These are phyloP conservation scores for Rhodotorula sp. DNA, from an alignment of 1,284 basidiomycete species.

Conservation along the genomic window DNA sequence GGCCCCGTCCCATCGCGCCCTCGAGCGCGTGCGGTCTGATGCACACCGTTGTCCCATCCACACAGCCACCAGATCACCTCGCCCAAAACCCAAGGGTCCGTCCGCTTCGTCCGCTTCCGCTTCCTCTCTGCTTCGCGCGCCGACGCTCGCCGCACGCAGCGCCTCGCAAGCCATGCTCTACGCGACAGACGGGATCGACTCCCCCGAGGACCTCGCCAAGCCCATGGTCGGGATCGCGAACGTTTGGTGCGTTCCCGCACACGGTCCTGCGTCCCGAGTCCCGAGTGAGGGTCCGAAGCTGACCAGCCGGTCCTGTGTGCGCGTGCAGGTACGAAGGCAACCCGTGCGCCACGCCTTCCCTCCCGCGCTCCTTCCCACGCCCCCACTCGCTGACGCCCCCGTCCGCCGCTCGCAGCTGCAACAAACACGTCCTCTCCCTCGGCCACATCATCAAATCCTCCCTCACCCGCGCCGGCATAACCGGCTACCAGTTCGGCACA, in stretches of 20 bases:
- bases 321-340: constrained; percentile 77
- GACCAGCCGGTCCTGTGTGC: neutral
- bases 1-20: too few relatives aligned
- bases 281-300: too few relatives aligned
- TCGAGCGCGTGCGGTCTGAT: too few relatives aligned
- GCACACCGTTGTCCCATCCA: too few relatives aligned
- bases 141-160: neutral
- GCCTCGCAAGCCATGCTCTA: constrained; percentile 84
- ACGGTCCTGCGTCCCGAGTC: too few relatives aligned
- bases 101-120: too few relatives aligned
- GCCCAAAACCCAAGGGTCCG: too few relatives aligned
- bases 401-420: constrained; percentile 63
- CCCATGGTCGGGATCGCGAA: constrained; percentile 94
- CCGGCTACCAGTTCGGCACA: constrained; percentile 95
- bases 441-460: constrained; percentile 84
- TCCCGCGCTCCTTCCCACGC: neutral
- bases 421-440: constrained; percentile 83
- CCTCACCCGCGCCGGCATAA: constrained; percentile 67
- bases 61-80: too few relatives aligned
- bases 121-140: neutral
- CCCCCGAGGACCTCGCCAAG: constrained; percentile 75
- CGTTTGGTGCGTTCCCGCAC: constrained; percentile 76
- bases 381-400: constrained; percentile 5
- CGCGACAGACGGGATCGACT: constrained; percentile 81
- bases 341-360: constrained; percentile 57